phyloP scores from a whole-genome alignment of 257 asterid species.

The Plantago elongata region DNA sequence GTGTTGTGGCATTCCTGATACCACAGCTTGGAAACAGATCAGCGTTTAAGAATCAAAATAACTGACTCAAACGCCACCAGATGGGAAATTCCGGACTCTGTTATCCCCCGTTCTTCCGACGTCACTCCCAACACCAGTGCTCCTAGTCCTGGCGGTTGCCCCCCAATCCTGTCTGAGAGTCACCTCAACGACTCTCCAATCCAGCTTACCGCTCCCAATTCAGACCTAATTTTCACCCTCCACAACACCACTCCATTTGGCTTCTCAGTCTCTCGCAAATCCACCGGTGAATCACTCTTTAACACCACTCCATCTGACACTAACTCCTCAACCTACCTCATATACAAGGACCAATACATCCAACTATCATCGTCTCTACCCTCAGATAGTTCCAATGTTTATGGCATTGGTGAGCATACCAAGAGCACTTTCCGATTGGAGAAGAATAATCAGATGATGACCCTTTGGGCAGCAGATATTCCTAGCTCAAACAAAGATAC shows the following conservation, averaged over 20 bases:
- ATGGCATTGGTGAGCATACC: slow-evolving; percentile 90
- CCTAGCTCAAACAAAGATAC: slow-evolving; percentile 47
- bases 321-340: slow-evolving; percentile 34
- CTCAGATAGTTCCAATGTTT: slow-evolving; percentile 40
- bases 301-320: slow-evolving; percentile 23
- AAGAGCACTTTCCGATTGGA: slow-evolving; percentile 50
- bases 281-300: slow-evolving; percentile 41
- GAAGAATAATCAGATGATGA: slow-evolving; percentile 54
- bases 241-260: slow-evolving; percentile 43
- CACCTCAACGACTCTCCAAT: slow-evolving; percentile 9
- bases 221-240: slow-evolving; percentile 46
- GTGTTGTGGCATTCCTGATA: background rate
- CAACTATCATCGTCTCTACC: slow-evolving; percentile 77
- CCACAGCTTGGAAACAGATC: slow-evolving; percentile 48
- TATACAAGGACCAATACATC: slow-evolving; percentile 80
- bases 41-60: slow-evolving; percentile 44
- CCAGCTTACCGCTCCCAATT: slow-evolving; percentile 25
- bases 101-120: slow-evolving; percentile 47
- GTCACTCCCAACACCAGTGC: slow-evolving; percentile 6
- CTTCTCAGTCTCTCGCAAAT: slow-evolving; percentile 47
- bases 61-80: slow-evolving; percentile 41
- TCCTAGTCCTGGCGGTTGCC: too few relatives aligned
- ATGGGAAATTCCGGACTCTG: slow-evolving; percentile 45
- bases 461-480: slow-evolving; percentile 81
- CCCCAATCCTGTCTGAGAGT: slow-evolving; percentile 15